Base-by-base conservation (phyloP, 306 rosid species). In the Vicia faba region DNA sequence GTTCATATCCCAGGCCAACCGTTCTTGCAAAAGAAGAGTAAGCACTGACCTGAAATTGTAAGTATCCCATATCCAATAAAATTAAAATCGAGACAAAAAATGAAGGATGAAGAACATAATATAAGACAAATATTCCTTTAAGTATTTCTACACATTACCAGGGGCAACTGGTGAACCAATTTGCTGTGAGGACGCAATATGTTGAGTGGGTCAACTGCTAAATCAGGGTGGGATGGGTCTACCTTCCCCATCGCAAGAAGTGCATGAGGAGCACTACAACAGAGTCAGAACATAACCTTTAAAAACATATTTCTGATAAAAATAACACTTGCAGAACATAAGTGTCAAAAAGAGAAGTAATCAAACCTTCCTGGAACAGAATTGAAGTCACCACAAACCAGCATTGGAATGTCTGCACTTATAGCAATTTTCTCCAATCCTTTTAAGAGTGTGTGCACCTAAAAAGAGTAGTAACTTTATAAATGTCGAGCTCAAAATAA, bases 321-420 rank as follows among this genome's bases (percentile, higher is more conserved):
- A 54, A 63, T 48, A 8, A 64, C 62, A 11, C 29, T 35, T 18
- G 57, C 43, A 20, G 60, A 23, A 45, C 19, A 41, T 11, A 48
- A 56, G 20, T 7, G 53, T 8, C 25, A 48, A 68, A 53, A 64
- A 7, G 49, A 7, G 4, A 57, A 58, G 73, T 13, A 11, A 73
- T 66, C 82, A 58, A 59, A 95, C 99, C 99, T 95, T 85, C 96
- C 96, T n/a, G 99, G 99, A 62, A 85, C 67, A n/a, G 99, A 88
- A 80, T 86, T 90, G 75, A 95, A 95, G 70, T 95, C 99, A 50
- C 99, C 99, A 72, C 99, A 95, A 75, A 95, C 99, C 89, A 95
- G 68, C 99, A 95, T 95, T 35, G 99, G 99, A 79, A 95, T 95
- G 77, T 95, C 97, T 33, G 99, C 99, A 90, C 99, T 95, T 61